These are phyloP conservation scores for Herpetomonas samuelpessoai DNA, from an alignment of 208 protist species.

Conservation along the genomic window DNA sequence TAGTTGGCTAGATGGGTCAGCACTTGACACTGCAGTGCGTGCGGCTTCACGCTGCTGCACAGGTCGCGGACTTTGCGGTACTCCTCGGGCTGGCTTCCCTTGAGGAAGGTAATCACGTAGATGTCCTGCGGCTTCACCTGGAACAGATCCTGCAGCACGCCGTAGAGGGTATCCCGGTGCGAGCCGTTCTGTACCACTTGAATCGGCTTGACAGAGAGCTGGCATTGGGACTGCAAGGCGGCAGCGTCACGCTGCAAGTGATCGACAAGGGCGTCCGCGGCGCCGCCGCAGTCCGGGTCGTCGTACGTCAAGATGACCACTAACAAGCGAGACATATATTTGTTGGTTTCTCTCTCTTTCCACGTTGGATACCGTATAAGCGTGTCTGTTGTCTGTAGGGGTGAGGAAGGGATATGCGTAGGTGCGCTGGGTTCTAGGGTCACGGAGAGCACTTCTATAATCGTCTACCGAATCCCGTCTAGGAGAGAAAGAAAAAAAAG, in stretches of 20 bases:
- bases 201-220: slow-evolving; percentile 64
- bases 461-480: no score
- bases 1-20: slow-evolving; percentile 84
- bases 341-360: no score
- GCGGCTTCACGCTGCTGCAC: slow-evolving; percentile 65
- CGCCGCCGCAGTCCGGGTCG: slow-evolving; percentile 84
- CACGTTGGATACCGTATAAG: no score
- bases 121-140: slow-evolving; percentile 75
- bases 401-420: neutral
- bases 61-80: slow-evolving; percentile 74
- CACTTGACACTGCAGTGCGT: slow-evolving; percentile 57
- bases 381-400: no score
- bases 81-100: slow-evolving; percentile 76
- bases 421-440: no score
- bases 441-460: no score
- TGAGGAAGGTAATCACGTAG: slow-evolving; percentile 78
- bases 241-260: slow-evolving; percentile 71
- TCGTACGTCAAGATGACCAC: slow-evolving; percentile 84
- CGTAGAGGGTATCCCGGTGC: slow-evolving; percentile 73
- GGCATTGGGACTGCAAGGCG: slow-evolving; percentile 38
- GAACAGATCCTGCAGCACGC: slow-evolving; percentile 66
- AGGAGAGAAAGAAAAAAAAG: no score
- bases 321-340: slow-evolving; percentile 38
- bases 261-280: slow-evolving; percentile 76
- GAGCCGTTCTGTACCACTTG: slow-evolving; percentile 53